These are phyloP conservation scores for Pyronema domesticum DNA, from an alignment of 495 filamentous ascomycete genomes.

Conservation along the genomic window DNA sequence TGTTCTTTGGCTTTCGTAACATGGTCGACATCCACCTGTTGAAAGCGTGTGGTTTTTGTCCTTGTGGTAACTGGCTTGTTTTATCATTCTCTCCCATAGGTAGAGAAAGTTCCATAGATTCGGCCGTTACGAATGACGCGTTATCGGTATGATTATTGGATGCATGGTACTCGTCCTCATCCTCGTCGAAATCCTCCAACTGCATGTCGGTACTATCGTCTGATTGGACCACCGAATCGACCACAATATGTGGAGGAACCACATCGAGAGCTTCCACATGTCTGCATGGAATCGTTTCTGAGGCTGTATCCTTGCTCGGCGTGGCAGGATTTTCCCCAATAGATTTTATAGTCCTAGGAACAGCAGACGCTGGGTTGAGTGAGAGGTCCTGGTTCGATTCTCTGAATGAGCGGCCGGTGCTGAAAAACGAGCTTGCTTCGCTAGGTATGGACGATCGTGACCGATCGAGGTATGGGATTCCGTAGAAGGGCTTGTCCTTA, in stretches of 20 bases:
- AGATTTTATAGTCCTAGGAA: not conserved
- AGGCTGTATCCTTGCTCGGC: not conserved
- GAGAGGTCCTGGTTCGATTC: too few species aligned
- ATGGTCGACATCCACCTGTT: conserved; percentile 40
- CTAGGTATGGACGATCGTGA: conserved; percentile 4
- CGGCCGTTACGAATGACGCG: conserved; percentile 3
- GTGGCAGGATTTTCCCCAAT: not conserved
- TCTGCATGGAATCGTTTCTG: not conserved
- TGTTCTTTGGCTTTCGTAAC: conserved; percentile 26
- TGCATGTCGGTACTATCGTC: not conserved
- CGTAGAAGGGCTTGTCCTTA: conserved; percentile 1
- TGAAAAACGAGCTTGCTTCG: conserved; percentile 1
- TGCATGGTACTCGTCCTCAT: not conserved
- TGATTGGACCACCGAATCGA: not conserved
- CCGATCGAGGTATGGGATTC: conserved; percentile 5
- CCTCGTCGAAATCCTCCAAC: not conserved
- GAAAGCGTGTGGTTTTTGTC: conserved; percentile 27
- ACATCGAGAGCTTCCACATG: not conserved
- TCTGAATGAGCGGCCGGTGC: not conserved
- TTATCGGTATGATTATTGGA: not conserved
- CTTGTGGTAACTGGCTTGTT: not conserved
- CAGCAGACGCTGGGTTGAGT: too few species aligned
- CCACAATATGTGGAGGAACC: not conserved
- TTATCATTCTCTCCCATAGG: conserved; percentile 8
- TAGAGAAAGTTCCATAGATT: not conserved